phyloP scores from a whole-genome alignment of 768 basidiomycete genomes.

The Tephrocybe rancida region DNA sequence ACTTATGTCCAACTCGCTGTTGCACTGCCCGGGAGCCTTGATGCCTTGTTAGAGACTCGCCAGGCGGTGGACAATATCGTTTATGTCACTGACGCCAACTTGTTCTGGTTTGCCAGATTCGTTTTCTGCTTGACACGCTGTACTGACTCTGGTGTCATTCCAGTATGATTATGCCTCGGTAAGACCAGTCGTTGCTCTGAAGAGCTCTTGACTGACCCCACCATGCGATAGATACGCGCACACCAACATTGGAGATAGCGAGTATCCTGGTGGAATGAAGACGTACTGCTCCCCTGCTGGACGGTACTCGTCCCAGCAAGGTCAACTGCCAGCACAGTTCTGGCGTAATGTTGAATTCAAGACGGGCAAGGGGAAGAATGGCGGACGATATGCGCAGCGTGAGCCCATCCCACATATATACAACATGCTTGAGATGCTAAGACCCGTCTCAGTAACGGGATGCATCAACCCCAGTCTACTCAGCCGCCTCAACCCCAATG shows the following conservation, averaged over 20 bases:
- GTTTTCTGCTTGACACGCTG: background rate
- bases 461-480: slow-evolving; percentile 51
- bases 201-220: background rate
- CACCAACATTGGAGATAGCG: slow-evolving; percentile 55
- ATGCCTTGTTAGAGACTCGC: slow-evolving; percentile 22
- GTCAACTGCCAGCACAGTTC: slow-evolving; percentile 45
- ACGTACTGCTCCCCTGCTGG: slow-evolving; percentile 53
- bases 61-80: slow-evolving; percentile 52
- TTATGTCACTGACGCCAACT: slow-evolving; percentile 42
- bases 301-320: slow-evolving; percentile 41
- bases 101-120: slow-evolving; percentile 42
- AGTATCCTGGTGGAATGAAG: slow-evolving; percentile 56
- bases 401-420: slow-evolving; percentile 15
- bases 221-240: slow-evolving; percentile 27
- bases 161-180: slow-evolving; percentile 54
- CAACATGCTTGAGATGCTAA: background rate
- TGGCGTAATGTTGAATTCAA: slow-evolving; percentile 53
- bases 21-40: slow-evolving; percentile 1
- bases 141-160: background rate
- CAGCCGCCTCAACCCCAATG: slow-evolving; percentile 45
- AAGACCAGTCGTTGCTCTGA: background rate
- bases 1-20: background rate
- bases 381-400: slow-evolving; percentile 48
- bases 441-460: slow-evolving; percentile 48
- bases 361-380: slow-evolving; percentile 41